Evolutionary conservation across 345 rosid species (phyloP).

Genomic region (Reutealis trisperma): DNA sequence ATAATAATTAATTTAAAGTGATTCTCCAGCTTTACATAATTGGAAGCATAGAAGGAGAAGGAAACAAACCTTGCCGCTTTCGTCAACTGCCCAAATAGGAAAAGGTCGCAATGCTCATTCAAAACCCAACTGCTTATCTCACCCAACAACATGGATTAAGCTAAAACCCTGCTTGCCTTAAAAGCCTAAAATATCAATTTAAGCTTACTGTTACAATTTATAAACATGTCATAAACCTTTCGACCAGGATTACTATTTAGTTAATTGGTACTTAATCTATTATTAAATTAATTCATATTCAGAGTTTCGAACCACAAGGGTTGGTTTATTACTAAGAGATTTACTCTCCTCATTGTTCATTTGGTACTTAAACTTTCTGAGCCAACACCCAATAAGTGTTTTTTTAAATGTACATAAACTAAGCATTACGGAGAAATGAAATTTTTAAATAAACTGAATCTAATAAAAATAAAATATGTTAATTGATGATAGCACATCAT

Average conservation of each 20-base stretch:
- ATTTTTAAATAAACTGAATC: no score
- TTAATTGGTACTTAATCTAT: background rate
- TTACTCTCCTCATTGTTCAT: no score
- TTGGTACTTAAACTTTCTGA: no score
- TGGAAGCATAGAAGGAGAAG: constrained; percentile 6
- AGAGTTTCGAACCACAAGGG: no score
- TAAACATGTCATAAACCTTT: background rate
- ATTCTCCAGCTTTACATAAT: background rate
- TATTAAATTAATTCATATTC: no score
- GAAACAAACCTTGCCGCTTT: constrained; percentile 27
- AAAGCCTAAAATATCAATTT: constrained; percentile 23
- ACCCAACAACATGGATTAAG: constrained; percentile 23
- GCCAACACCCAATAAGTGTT: no score
- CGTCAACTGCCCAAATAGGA: constrained; percentile 24
- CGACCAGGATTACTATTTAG: background rate
- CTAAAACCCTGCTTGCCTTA: constrained; percentile 19
- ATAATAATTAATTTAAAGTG: background rate
- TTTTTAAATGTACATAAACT: no score
- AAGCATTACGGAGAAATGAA: no score
- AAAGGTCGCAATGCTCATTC: constrained; percentile 23
- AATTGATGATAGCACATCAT: no score
- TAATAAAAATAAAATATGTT: no score
- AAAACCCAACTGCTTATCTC: constrained; percentile 13
- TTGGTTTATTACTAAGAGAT: no score
- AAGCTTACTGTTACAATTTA: constrained; percentile 22